Evolutionary conservation across 1,139 yeast genomes (phyloP), one percentile per base, ranked within the genome.

Genomic region (Scheffersomyces quercinus): DNA sequence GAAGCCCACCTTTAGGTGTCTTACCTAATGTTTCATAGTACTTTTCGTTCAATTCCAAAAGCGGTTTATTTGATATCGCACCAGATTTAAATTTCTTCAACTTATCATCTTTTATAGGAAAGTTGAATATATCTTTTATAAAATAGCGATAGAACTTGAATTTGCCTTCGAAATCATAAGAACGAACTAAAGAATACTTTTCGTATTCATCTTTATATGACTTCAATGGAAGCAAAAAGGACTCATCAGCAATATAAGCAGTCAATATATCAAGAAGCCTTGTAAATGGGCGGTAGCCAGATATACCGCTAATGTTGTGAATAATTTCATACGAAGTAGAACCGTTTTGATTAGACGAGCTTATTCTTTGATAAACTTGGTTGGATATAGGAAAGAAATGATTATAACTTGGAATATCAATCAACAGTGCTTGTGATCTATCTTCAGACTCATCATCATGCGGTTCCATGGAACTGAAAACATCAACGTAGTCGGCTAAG

Each of bases 161-260:
- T 52, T 89, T 82, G 0, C 95, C 95, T 47, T 81, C 82, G 51
- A 83, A 82, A 55, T 87, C 95, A 47, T 83, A 80, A 26, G 84
- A 83, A 46, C 88, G 72, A 1, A 85, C 73, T 2, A 88, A 64
- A 1, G 76, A 50, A 9, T 55, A 43, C 3, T 60, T 42, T 6
- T 52, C 54, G 43, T 64, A 61, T 15, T 57, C 55, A 35, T 65
- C 69, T 5, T 53, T 49, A 35, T 53, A 52, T 7, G 48, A 47
- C 38, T 61, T 65, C 6, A 64, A 42, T 4, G 60, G 60, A 31
- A 59, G 56, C 29, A 65, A 46, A 2, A 46, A 47, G 5, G 56
- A 53, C 20, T 59, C 60, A 37, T 68, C 68, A 11, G 58, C 56
- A 11, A 60, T 60, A 41, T 55, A 67, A 26, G 65, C 64, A 1